These are phyloP conservation scores for Ophiostoma montium DNA, from an alignment of 2,329 filamentous ascomycete species.

Conservation along the genomic window DNA sequence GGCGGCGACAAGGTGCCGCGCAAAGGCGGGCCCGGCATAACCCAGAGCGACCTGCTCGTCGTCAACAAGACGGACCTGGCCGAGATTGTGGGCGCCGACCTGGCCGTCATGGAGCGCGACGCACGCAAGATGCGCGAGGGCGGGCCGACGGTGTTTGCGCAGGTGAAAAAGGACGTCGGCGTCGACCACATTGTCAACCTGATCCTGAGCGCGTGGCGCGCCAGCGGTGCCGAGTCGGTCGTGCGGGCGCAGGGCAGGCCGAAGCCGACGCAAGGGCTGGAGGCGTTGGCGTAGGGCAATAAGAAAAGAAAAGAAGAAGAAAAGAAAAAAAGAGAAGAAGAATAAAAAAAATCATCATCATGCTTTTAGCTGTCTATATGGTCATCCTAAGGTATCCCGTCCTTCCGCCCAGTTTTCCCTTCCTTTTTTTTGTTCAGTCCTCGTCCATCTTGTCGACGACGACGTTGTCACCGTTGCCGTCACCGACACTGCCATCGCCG, in stretches of 20 bases:
- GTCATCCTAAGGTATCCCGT: background rate
- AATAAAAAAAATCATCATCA: background rate
- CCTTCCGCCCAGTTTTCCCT: too few species aligned
- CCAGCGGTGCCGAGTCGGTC: constrained; percentile 61
- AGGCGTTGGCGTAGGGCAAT: constrained; percentile 24
- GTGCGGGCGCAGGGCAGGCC: constrained; percentile 41
- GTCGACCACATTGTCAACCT: constrained; percentile 78
- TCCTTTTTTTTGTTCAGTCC: too few species aligned
- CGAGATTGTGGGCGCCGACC: constrained; percentile 75
- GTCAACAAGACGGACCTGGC: constrained; percentile 97
- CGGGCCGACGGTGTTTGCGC: constrained; percentile 87
- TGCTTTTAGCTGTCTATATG: background rate
- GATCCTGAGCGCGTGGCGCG: constrained; percentile 85
- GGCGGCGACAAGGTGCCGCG: constrained; percentile 94
- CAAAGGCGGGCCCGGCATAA: constrained; percentile 94
- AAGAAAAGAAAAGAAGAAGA: background rate
- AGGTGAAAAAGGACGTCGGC: constrained; percentile 85
- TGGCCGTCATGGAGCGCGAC: constrained; percentile 89
- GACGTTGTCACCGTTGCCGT: constrained; percentile 19
- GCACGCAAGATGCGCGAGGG: constrained; percentile 89
- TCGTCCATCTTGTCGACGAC: constrained; percentile 32
- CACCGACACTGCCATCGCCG: constrained; percentile 17
- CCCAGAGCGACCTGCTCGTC: constrained; percentile 81
- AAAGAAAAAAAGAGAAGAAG: background rate
- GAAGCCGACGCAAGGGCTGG: constrained; percentile 40